phyloP scores from a whole-genome alignment of 2,329 filamentous ascomycete genomes.

The Alternaria sp. region DNA sequence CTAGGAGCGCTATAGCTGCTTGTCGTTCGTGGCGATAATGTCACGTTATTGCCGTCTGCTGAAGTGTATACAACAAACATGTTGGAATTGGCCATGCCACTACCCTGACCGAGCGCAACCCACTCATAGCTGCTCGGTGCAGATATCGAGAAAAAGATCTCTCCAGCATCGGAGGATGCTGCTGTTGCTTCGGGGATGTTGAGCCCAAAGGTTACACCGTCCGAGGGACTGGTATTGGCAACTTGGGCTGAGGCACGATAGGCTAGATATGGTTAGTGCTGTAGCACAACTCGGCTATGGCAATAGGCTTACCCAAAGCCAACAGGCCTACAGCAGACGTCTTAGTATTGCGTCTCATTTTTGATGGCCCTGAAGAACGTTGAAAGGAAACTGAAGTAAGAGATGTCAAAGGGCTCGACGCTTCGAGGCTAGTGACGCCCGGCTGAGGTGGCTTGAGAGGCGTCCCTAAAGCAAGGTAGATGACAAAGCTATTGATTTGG shows the following conservation, averaged over 20 bases:
- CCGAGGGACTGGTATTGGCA: slow-evolving; percentile 37
- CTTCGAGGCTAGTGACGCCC: neutral
- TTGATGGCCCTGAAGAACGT: slow-evolving; percentile 3
- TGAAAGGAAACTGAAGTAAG: slow-evolving; percentile 8
- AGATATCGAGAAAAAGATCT: slow-evolving; percentile 67
- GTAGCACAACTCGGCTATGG: neutral
- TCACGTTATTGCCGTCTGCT: slow-evolving; percentile 63
- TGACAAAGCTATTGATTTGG: neutral
- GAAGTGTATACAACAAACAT: slow-evolving; percentile 69
- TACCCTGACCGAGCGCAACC: slow-evolving; percentile 66
- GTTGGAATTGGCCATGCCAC: slow-evolving; percentile 63
- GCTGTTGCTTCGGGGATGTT: slow-evolving; percentile 63
- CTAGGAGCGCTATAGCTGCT: slow-evolving; percentile 56
- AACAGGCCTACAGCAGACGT: slow-evolving; percentile 32
- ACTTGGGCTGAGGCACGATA: slow-evolving; percentile 43
- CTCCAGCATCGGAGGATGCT: slow-evolving; percentile 60
- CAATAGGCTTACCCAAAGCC: slow-evolving; percentile 37
- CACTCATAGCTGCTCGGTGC: slow-evolving; percentile 63
- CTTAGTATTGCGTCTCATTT: slow-evolving; percentile 22
- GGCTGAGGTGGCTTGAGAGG: neutral
- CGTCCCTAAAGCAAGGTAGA: slow-evolving; percentile 1
- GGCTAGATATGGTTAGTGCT: slow-evolving; percentile 34
- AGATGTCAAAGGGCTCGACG: slow-evolving; percentile 1
- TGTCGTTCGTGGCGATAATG: slow-evolving; percentile 63
- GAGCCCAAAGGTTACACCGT: slow-evolving; percentile 58